Evolutionary conservation across 495 filamentous ascomycete genomes (phyloP).

Genomic region (Hypoxylon rickii): DNA sequence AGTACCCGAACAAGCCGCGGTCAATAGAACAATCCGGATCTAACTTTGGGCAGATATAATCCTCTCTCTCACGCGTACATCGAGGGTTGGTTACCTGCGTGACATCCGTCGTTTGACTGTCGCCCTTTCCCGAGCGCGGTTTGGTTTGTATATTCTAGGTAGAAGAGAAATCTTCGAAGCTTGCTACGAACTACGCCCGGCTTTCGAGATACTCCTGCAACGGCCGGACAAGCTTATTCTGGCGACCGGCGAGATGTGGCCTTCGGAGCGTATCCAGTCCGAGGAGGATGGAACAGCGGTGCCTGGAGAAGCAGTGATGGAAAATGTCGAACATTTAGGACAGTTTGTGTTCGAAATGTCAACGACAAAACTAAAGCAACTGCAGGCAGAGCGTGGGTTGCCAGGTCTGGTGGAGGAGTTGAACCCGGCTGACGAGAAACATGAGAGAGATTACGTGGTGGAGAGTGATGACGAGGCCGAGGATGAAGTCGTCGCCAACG

Average conservation of each 20-base stretch:
- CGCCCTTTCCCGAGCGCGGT: constrained; percentile 89
- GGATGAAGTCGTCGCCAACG: constrained; percentile 17
- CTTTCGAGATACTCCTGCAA: constrained; percentile 74
- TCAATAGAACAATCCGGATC: constrained; percentile 28
- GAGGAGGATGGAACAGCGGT: constrained; percentile 60
- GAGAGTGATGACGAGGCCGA: constrained; percentile 51
- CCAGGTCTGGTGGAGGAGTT: constrained; percentile 23
- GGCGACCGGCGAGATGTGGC: constrained; percentile 84
- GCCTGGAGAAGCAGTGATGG: constrained; percentile 68
- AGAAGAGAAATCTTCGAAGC: constrained; percentile 87
- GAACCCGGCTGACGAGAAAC: constrained; percentile 45
- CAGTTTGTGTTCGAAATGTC: constrained; percentile 99
- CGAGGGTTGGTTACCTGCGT: constrained; percentile 87
- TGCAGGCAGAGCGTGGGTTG: constrained; percentile 49
- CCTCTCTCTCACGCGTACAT: constrained; percentile 86
- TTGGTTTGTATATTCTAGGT: constrained; percentile 92
- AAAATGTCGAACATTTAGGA: constrained; percentile 89
- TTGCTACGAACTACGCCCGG: constrained; percentile 84
- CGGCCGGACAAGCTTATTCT: constrained; percentile 79
- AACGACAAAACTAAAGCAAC: constrained; percentile 69
- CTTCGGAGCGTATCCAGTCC: constrained; percentile 62
- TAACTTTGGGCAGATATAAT: constrained; percentile 71
- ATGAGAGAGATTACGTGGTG: constrained; percentile 38
- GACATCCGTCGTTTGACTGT: constrained; percentile 94
- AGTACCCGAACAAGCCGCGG: constrained; percentile 42